Conservation (phyloP, 106 monocot species). For the Phalaenopsis aphrodite region DNA sequence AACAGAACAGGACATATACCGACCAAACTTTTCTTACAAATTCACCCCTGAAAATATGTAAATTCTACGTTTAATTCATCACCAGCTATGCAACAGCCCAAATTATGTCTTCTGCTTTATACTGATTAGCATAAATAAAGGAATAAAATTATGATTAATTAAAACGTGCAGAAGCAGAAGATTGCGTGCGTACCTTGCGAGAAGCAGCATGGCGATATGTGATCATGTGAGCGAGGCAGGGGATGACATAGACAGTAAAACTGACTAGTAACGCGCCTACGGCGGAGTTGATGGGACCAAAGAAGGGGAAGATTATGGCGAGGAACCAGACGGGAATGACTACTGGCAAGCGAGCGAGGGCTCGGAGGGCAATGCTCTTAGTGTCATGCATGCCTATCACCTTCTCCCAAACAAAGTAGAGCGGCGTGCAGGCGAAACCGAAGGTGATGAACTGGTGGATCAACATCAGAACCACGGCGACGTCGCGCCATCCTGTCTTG, state of each 20-base stretch:
- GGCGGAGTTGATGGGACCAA: slow-evolving; percentile 74
- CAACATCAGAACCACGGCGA: slow-evolving; percentile 25
- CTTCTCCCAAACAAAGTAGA: slow-evolving; percentile 88
- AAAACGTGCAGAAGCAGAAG: too few species aligned
- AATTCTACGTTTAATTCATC: background rate
- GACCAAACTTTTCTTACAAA: background rate
- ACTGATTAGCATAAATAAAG: too few species aligned
- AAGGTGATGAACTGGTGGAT: slow-evolving; percentile 62
- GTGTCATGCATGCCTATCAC: slow-evolving; percentile 63
- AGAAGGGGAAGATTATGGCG: slow-evolving; percentile 77
- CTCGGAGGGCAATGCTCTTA: slow-evolving; percentile 46
- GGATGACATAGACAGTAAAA: slow-evolving; percentile 79
- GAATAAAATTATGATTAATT: too few species aligned
- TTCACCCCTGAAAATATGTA: background rate
- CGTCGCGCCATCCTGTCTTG: slow-evolving; percentile 23
- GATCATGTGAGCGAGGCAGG: slow-evolving; percentile 57
- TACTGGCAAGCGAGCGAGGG: slow-evolving; percentile 51
- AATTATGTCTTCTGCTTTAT: too few species aligned
- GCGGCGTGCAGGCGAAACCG: slow-evolving; percentile 72
- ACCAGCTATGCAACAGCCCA: too few species aligned
- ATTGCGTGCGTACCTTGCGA: slow-evolving; percentile 22
- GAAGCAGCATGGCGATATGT: slow-evolving; percentile 46
- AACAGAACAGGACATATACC: background rate
- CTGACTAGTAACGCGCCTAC: slow-evolving; percentile 66
- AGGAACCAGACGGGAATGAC: slow-evolving; percentile 73